These are phyloP conservation scores for Henckelia pumila DNA, from an alignment of 257 asterid species.

Conservation along the genomic window DNA sequence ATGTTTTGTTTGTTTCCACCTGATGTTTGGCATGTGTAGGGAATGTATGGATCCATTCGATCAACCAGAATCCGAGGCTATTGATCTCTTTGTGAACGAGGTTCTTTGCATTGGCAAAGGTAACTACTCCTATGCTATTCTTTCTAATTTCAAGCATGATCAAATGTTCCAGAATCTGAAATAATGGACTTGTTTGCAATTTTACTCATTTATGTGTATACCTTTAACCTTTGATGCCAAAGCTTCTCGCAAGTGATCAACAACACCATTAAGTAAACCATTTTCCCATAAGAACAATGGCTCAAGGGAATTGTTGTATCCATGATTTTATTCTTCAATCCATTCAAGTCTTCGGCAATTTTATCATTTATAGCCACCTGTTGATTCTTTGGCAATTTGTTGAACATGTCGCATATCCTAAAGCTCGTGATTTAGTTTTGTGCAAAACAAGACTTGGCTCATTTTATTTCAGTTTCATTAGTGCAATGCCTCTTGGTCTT, in stretches of 20 bases:
- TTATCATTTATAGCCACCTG: no score
- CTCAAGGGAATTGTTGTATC: not conserved
- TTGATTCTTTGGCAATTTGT: no score
- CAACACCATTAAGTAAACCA: no score
- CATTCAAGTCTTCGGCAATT: not conserved
- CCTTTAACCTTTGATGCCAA: not conserved
- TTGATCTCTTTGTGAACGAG: constrained; percentile 78
- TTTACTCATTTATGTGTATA: not conserved
- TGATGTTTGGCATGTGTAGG: constrained; percentile 36
- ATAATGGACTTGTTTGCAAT: not conserved
- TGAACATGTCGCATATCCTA: not conserved
- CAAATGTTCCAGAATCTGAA: not conserved
- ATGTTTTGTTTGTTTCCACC: not conserved
- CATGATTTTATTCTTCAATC: not conserved
- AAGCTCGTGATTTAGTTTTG: not conserved
- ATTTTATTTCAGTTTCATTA: no score
- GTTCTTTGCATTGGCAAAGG: constrained; percentile 78
- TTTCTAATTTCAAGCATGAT: not conserved
- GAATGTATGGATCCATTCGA: constrained; percentile 92
- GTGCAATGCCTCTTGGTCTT: not conserved
- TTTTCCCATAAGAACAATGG: no score
- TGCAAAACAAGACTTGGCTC: not conserved
- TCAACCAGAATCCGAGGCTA: constrained; percentile 90
- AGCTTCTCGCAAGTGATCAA: not conserved
- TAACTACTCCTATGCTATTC: constrained; percentile 24